These are phyloP conservation scores for Pseudogymnoascus sp. DNA, from an alignment of 2,329 filamentous ascomycete genomes.

Conservation along the genomic window DNA sequence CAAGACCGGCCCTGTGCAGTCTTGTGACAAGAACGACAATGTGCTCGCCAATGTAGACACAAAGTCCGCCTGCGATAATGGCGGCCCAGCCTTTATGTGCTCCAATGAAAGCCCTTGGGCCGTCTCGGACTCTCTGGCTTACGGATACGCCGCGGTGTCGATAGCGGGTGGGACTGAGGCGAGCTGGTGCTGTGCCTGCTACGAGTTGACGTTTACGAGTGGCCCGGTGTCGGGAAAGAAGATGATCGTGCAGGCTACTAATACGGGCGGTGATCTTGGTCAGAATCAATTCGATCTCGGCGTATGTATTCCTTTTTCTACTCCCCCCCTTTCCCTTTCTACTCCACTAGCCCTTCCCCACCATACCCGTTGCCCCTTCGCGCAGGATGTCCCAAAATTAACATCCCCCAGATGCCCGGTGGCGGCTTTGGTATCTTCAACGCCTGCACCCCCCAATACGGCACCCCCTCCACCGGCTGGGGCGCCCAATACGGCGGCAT, in stretches of 20 bases:
- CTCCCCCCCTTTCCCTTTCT: not conserved
- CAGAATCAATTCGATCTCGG: slow-evolving; percentile 50
- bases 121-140: slow-evolving; percentile 47
- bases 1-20: slow-evolving; percentile 38
- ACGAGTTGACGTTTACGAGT: slow-evolving; percentile 39
- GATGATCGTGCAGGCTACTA: slow-evolving; percentile 56
- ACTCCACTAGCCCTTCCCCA: not conserved
- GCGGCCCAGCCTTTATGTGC: slow-evolving; percentile 52
- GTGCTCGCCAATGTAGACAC: slow-evolving; percentile 42
- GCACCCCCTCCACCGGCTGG: slow-evolving; percentile 32
- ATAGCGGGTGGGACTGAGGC: slow-evolving; percentile 46
- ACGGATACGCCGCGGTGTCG: slow-evolving; percentile 55
- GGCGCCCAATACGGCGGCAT: slow-evolving; percentile 41
- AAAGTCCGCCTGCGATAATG: slow-evolving; percentile 43
- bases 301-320: slow-evolving; percentile 15
- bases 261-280: slow-evolving; percentile 50
- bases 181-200: slow-evolving; percentile 60
- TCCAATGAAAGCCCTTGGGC: slow-evolving; percentile 54
- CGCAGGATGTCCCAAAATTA: not conserved
- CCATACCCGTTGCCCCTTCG: not conserved
- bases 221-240: slow-evolving; percentile 48
- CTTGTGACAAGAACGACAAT: slow-evolving; percentile 47
- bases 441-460: slow-evolving; percentile 42
- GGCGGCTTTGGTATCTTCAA: slow-evolving; percentile 49
- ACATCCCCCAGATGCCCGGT: slow-evolving; percentile 37